Conservation (phyloP, 768 basidiomycete genomes). For the Leccinum uliginosum region DNA sequence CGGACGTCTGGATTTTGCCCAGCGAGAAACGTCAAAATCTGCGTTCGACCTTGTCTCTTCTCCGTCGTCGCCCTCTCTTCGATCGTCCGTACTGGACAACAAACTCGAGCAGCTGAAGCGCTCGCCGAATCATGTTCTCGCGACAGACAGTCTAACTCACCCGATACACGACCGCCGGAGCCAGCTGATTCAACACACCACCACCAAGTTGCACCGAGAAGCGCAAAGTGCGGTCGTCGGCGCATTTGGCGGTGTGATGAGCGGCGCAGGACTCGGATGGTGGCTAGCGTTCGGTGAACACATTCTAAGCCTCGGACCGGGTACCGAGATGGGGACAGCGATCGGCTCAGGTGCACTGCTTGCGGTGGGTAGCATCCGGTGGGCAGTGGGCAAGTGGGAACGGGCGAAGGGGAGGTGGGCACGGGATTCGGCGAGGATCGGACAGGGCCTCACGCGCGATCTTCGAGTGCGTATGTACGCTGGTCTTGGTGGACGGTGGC, state of each 20-base stretch:
- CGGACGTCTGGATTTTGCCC: constrained; percentile 50
- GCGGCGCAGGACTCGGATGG: constrained; percentile 56
- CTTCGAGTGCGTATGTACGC: constrained; percentile 42
- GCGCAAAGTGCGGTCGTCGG: constrained; percentile 56
- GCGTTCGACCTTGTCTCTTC: constrained; percentile 38
- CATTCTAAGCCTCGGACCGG: constrained; percentile 31
- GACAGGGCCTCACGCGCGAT: constrained; percentile 61
- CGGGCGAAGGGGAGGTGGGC: constrained; percentile 62
- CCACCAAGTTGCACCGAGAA: constrained; percentile 55
- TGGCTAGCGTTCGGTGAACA: constrained; percentile 41
- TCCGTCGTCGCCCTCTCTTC: constrained; percentile 29
- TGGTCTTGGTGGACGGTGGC: neutral
- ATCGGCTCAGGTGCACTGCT: constrained; percentile 55
- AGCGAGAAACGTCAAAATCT: constrained; percentile 39
- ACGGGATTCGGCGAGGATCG: constrained; percentile 60
- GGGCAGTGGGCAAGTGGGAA: constrained; percentile 67
- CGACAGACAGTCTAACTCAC: constrained; percentile 41
- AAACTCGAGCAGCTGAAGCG: constrained; percentile 47
- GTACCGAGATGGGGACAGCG: constrained; percentile 53
- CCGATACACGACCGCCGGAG: constrained; percentile 49
- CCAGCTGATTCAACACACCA: constrained; percentile 54
- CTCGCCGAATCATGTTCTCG: constrained; percentile 44
- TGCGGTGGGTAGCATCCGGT: constrained; percentile 47
- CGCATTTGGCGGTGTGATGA: constrained; percentile 43
- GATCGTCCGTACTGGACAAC: constrained; percentile 58